Percentiles rank a stretch among this genome's conserved stretches.
These are phyloP conservation scores for Malassezia yamatoensis DNA, from an alignment of 1,284 basidiomycete genomes.

Conservation along the genomic window DNA sequence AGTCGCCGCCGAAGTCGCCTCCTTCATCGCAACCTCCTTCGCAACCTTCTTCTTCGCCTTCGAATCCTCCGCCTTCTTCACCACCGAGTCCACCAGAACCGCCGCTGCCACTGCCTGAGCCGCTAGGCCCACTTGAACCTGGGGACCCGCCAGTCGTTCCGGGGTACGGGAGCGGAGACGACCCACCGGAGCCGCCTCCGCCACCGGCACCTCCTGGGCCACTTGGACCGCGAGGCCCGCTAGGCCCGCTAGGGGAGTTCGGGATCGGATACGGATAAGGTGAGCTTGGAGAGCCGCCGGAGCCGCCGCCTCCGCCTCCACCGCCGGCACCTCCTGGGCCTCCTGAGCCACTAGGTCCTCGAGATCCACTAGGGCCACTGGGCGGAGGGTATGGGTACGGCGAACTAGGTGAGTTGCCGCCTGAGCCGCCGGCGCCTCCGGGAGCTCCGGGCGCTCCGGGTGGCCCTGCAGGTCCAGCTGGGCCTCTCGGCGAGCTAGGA, in stretches of 20 bases:
- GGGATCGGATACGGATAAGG: neutral
- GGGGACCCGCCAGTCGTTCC: neutral
- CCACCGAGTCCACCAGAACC: neutral
- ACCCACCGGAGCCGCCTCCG: neutral
- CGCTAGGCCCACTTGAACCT: constrained; percentile 2
- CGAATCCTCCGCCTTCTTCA: neutral
- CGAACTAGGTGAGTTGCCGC: neutral
- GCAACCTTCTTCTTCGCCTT: neutral
- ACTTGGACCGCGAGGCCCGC: constrained; percentile 2
- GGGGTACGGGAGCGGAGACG: neutral
- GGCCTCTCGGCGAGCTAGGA: neutral
- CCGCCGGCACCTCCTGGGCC: constrained; percentile 10
- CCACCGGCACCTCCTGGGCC: constrained; percentile 2
- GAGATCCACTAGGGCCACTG: neutral
- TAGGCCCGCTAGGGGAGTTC: neutral
- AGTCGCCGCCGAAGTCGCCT: neutral
- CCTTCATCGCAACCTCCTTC: neutral
- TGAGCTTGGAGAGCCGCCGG: neutral
- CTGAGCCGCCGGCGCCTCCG: neutral
- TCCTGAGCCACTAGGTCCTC: neutral
- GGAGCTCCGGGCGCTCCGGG: neutral
- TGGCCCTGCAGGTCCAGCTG: neutral
- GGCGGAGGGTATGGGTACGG: neutral
- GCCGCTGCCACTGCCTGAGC: neutral
- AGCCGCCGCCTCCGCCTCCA: neutral